A percentile compares a stretch with the other conserved stretches of the same genome.
Evolutionary conservation across 2,329 filamentous ascomycete species (phyloP).

Genomic region (Emmonsiellopsis sp.): DNA sequence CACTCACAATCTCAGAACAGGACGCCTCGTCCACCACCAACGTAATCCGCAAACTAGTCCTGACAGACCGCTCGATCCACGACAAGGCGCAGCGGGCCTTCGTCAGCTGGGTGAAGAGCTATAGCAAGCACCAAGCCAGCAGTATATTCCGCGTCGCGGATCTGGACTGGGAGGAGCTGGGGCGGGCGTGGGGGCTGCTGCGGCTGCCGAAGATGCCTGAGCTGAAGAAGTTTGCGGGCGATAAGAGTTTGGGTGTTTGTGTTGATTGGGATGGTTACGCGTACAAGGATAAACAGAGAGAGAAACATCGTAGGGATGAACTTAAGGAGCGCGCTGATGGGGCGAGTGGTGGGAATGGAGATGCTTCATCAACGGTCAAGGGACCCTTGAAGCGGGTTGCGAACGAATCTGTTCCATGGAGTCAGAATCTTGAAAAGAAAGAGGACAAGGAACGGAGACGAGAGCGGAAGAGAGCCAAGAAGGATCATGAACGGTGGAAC

Average conservation of each 20-base stretch:
- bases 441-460: slow-evolving; percentile 52
- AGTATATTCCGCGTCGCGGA: slow-evolving; percentile 81
- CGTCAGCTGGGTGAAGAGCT: slow-evolving; percentile 85
- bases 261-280: slow-evolving; percentile 56
- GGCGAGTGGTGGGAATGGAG: slow-evolving; percentile 25
- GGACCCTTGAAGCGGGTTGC: slow-evolving; percentile 43
- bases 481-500: slow-evolving; percentile 53
- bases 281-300: slow-evolving; percentile 63
- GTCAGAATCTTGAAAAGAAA: slow-evolving; percentile 57
- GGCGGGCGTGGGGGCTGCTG: slow-evolving; percentile 74
- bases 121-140: slow-evolving; percentile 79
- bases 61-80: slow-evolving; percentile 57
- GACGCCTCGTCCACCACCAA: slow-evolving; percentile 51
- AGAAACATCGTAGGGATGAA: slow-evolving; percentile 53
- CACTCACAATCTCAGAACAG: slow-evolving; percentile 47
- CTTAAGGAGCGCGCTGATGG: slow-evolving; percentile 38
- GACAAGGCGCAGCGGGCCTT: slow-evolving; percentile 88
- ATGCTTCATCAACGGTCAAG: slow-evolving; percentile 17
- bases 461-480: slow-evolving; percentile 55
- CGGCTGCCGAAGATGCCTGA: slow-evolving; percentile 92
- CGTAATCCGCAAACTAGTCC: slow-evolving; percentile 49
- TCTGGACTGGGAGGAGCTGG: slow-evolving; percentile 76
- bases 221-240: slow-evolving; percentile 61
- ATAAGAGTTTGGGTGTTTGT: slow-evolving; percentile 49
- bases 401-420: slow-evolving; percentile 62